A percentile compares a stretch with the other conserved stretches of the same genome.
Conservation (phyloP, 441 rosid species). For the Populus trichocarpa region DNA sequence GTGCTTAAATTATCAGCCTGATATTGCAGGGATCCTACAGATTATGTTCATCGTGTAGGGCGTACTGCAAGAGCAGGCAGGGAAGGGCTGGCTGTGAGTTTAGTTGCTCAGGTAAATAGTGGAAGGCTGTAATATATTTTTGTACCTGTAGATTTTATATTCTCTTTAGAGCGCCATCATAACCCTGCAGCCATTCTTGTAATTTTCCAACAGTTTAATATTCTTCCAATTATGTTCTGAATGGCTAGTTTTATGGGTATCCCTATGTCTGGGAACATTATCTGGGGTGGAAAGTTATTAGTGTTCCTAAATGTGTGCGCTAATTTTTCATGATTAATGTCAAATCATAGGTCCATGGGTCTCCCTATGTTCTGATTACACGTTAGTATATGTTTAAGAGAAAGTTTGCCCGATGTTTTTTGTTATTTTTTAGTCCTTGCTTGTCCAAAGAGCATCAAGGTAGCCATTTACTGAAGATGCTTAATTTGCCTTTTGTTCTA, state of each 20-base stretch:
- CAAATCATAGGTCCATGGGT: not conserved
- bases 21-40: conserved; percentile 66
- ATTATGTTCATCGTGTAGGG: conserved; percentile 97
- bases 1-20: conserved; percentile 3
- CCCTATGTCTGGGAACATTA: not conserved
- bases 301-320: not conserved
- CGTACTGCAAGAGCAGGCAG: conserved; percentile 99
- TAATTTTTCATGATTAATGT: not conserved
- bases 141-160: not conserved
- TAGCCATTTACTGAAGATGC: not conserved
- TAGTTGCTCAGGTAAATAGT: conserved; percentile 63
- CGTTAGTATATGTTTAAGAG: not conserved
- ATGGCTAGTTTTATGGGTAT: not conserved
- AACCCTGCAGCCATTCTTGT: not conserved
- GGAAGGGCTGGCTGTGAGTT: conserved; percentile 85
- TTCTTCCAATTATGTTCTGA: not conserved
- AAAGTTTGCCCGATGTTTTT: not conserved
- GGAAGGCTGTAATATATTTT: not conserved
- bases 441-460: not conserved
- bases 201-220: not conserved
- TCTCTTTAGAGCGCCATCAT: not conserved
- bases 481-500: not conserved
- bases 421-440: not conserved
- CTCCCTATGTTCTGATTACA: not conserved
- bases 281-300: not conserved